Conservation (phyloP, 169 alveolate genomes). For the Cryptosporidium ubiquitum region DNA sequence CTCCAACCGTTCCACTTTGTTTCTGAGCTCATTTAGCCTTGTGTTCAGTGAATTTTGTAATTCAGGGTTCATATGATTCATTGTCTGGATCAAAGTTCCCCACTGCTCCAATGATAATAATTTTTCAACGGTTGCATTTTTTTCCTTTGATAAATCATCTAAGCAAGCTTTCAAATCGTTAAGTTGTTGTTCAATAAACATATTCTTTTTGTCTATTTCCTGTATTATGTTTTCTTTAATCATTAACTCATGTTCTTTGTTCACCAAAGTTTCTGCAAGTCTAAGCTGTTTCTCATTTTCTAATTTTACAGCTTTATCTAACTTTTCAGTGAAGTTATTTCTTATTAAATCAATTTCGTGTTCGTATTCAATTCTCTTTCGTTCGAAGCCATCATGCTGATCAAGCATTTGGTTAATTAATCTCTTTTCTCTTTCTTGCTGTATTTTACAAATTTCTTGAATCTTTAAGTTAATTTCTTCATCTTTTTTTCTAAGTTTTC, state of each 20-base stretch:
- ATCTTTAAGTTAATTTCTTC: slow-evolving; percentile 49
- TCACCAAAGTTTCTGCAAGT: slow-evolving; percentile 59
- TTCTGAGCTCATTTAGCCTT: slow-evolving; percentile 35
- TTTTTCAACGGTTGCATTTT: slow-evolving; percentile 63
- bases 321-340: slow-evolving; percentile 33
- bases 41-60: slow-evolving; percentile 18
- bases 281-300: slow-evolving; percentile 68
- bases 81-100: slow-evolving; percentile 55
- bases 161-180: neutral
- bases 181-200: slow-evolving; percentile 35
- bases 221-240: slow-evolving; percentile 46
- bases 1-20: slow-evolving; percentile 21
- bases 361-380: slow-evolving; percentile 62
- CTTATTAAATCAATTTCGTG: slow-evolving; percentile 44
- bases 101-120: slow-evolving; percentile 44
- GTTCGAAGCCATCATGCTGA: slow-evolving; percentile 73
- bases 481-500: slow-evolving; percentile 50
- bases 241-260: slow-evolving; percentile 69
- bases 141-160: slow-evolving; percentile 33
- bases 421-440: slow-evolving; percentile 54
- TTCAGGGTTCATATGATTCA: slow-evolving; percentile 55
- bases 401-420: slow-evolving; percentile 64
- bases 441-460: slow-evolving; percentile 65
- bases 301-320: slow-evolving; percentile 42
- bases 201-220: slow-evolving; percentile 58